Percentiles rank a stretch among this genome's conserved stretches.
phyloP scores from a whole-genome alignment of 495 filamentous ascomycete genomes.

The Copromyces sp. region DNA sequence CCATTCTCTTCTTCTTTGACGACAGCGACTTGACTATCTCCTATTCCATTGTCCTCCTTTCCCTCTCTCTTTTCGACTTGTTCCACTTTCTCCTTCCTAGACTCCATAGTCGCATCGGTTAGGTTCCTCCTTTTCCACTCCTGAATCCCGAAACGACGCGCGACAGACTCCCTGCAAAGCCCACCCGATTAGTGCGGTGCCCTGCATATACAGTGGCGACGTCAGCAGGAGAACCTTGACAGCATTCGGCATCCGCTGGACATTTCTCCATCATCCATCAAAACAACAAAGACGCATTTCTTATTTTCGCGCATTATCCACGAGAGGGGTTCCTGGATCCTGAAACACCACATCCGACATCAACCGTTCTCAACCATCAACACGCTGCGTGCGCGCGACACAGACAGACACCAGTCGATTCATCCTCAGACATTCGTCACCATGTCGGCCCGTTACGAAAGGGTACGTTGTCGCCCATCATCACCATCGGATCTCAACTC shows the following conservation, averaged over 20 bases:
- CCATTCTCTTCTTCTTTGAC: neutral
- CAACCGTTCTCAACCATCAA: neutral
- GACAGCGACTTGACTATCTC: neutral
- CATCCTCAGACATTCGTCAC: conserved; percentile 26
- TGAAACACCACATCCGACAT: neutral
- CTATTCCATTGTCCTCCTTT: neutral
- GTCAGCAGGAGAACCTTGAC: neutral
- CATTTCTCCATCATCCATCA: conserved; percentile 1
- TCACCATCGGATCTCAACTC: too few species aligned
- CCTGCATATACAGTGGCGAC: neutral
- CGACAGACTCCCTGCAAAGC: neutral
- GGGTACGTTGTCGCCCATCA: conserved; percentile 45
- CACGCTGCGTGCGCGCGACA: neutral
- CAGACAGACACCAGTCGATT: neutral
- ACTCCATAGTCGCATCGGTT: neutral
- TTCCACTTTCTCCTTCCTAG: neutral
- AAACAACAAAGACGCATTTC: conserved; percentile 3
- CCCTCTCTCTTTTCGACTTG: neutral
- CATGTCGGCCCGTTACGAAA: conserved; percentile 78
- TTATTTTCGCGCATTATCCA: conserved; percentile 1
- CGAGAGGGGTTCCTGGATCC: neutral
- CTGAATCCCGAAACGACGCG: neutral
- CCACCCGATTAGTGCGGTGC: neutral
- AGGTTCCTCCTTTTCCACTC: neutral
- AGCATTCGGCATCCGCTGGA: neutral